These are phyloP conservation scores for Coemansia sp. DNA, from an alignment of 192 early-diverging fungal genomes.

Conservation along the genomic window DNA sequence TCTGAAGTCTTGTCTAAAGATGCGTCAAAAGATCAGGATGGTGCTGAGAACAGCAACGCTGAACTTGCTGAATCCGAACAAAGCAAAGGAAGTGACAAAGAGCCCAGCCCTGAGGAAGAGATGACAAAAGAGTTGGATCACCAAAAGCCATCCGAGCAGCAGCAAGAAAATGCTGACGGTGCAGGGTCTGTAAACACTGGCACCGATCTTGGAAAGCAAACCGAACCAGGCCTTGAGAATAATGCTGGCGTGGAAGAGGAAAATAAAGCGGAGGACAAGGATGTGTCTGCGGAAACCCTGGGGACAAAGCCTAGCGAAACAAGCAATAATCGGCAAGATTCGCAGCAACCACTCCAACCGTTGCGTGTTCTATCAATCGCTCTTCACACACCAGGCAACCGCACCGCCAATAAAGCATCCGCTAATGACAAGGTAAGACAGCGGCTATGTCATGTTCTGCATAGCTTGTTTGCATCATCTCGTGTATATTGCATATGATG, in stretches of 20 bases:
- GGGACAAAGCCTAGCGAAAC: not conserved
- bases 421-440: conserved; percentile 13
- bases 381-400: not conserved
- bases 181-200: not conserved
- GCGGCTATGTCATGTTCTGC: not conserved
- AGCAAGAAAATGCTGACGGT: not conserved
- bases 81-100: not conserved
- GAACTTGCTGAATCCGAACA: not conserved
- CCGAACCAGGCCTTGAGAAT: not conserved
- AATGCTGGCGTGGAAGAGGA: not conserved
- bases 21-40: not conserved
- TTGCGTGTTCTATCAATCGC: conserved; percentile 11
- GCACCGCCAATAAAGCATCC: not conserved
- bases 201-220: not conserved
- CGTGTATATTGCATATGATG: conserved; percentile 13
- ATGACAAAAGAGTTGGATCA: not conserved
- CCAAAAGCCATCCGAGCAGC: not conserved
- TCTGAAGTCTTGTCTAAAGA: not conserved
- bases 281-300: not conserved
- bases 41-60: not conserved
- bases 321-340: not conserved
- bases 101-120: not conserved
- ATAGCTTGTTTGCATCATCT: not conserved
- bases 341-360: not conserved
- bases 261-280: not conserved